Evolutionary conservation across 169 alveolate genomes (phyloP).

Genomic region (Pseudocohnilembus persalinus): DNA sequence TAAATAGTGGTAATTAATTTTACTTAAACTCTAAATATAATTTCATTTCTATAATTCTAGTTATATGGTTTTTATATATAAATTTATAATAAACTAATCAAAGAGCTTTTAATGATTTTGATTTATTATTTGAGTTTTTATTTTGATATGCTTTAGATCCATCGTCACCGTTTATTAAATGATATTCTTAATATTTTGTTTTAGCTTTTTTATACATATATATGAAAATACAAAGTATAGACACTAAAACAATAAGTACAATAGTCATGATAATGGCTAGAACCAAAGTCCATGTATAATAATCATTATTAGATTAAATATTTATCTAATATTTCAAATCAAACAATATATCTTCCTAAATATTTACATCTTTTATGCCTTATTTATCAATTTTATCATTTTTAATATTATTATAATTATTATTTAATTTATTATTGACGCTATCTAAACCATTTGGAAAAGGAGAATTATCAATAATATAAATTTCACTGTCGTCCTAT

Average conservation of each 20-base stretch:
- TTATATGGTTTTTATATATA: too few relatives aligned
- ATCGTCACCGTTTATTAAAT: neutral
- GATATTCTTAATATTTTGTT: neutral
- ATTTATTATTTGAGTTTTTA: too few relatives aligned
- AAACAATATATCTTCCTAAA: neutral
- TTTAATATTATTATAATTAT: too few relatives aligned
- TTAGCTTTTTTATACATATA: neutral
- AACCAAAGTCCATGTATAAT: neutral
- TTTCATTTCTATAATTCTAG: too few relatives aligned
- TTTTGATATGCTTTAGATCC: neutral
- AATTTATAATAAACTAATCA: neutral
- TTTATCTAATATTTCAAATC: neutral
- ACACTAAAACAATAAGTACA: neutral
- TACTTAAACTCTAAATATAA: neutral
- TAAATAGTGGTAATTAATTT: neutral
- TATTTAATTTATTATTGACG: neutral
- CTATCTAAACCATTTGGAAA: neutral
- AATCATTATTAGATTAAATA: neutral
- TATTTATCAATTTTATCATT: neutral
- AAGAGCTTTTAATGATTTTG: neutral
- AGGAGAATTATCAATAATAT: neutral
- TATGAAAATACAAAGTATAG: neutral
- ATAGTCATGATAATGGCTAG: neutral
- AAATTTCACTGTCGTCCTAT: neutral
- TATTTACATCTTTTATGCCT: too few relatives aligned